These are phyloP conservation scores for Incumbomyces delicatus DNA, from an alignment of 2,329 filamentous ascomycete genomes.

Conservation along the genomic window DNA sequence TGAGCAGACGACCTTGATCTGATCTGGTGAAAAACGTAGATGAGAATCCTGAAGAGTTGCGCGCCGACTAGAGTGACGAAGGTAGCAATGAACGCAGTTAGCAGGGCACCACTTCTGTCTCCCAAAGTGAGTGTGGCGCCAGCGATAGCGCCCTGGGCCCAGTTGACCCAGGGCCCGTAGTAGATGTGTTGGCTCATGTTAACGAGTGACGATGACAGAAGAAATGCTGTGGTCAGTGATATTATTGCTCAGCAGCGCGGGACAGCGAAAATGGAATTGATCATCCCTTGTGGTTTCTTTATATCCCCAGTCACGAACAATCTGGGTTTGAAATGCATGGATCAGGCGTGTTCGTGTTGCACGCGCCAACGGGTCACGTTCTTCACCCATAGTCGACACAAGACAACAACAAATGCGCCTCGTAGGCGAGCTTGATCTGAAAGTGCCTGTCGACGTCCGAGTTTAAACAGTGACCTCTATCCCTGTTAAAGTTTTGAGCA, in stretches of 20 bases:
- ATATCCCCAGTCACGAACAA: neutral
- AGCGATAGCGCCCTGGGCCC: slow-evolving; percentile 17
- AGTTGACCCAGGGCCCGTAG: slow-evolving; percentile 22
- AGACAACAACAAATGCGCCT: too few species aligned
- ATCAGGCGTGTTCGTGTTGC: too few species aligned
- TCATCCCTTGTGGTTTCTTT: neutral
- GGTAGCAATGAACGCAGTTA: slow-evolving; percentile 23
- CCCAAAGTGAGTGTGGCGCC: slow-evolving; percentile 23
- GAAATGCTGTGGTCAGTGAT: neutral
- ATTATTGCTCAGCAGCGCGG: neutral
- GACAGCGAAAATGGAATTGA: neutral
- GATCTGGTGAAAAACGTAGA: slow-evolving; percentile 22
- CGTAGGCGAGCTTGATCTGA: too few species aligned
- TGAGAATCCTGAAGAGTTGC: slow-evolving; percentile 25
- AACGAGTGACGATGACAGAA: neutral
- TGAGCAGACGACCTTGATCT: slow-evolving; percentile 14
- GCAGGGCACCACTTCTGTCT: slow-evolving; percentile 15
- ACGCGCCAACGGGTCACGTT: too few species aligned
- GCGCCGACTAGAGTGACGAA: slow-evolving; percentile 21
- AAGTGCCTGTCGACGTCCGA: too few species aligned
- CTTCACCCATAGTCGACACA: too few species aligned
- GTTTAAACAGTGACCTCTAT: too few species aligned
- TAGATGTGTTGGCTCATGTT: slow-evolving; percentile 14
- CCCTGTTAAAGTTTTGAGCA: too few species aligned
- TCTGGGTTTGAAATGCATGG: too few species aligned